Evolutionary conservation across 495 filamentous ascomycete genomes (phyloP).

Genomic region (Podospora bellae-mahoneyi): DNA sequence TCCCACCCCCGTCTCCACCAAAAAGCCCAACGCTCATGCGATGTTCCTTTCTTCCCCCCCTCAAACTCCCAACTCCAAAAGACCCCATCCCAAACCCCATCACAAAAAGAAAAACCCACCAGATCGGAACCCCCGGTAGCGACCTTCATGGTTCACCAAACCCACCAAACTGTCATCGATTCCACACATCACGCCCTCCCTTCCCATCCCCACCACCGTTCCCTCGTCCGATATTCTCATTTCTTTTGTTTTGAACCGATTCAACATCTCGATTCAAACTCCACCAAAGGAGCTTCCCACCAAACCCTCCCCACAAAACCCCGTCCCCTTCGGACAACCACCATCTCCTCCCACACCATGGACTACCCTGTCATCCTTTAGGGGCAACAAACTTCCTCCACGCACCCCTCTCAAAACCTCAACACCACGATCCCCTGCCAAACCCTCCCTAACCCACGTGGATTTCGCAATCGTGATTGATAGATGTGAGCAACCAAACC

Average conservation of each 20-base stretch:
- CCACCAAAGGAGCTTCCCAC: no score
- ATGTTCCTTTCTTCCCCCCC: background rate
- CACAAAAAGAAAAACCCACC: background rate
- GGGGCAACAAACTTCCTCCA: no score
- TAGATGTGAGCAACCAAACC: no score
- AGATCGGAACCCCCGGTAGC: background rate
- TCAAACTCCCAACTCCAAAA: background rate
- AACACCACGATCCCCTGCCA: no score
- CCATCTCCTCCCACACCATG: no score
- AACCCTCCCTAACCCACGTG: no score
- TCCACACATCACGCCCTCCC: background rate
- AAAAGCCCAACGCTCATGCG: background rate
- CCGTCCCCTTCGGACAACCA: no score
- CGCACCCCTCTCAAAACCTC: no score
- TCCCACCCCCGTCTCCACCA: background rate
- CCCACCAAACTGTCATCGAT: background rate
- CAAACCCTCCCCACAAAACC: no score
- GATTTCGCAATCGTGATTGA: no score
- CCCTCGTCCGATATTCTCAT: background rate
- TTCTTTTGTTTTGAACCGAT: background rate
- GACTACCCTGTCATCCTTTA: no score
- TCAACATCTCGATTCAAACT: no score
- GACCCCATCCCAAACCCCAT: background rate
- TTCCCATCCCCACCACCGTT: background rate
- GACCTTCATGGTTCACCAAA: background rate